Evolutionary conservation across 2,329 filamentous ascomycete genomes (phyloP), one percentile per base, ranked within the genome.

Genomic region (Paraconiothyrium sp.): DNA sequence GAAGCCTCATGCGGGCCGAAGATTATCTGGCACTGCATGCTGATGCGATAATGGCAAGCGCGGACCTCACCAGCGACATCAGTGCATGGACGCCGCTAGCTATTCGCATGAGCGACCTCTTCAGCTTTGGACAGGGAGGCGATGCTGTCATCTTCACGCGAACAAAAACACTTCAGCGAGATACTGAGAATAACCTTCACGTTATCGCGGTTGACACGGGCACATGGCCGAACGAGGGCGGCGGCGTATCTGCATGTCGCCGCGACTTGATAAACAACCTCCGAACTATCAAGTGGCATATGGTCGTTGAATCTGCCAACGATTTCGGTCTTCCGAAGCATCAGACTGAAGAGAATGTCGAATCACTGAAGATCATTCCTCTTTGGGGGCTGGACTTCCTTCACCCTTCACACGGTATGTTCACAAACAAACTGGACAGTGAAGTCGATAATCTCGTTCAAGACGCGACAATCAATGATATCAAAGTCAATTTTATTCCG

Each of bases 71-170:
- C 49, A 82, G 81, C 57, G 81, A 83, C 50, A 83, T 85, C 41
- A 84, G 82, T 59, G 81, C 82, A 27, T 85, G 84, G 84, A 84
- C 82, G 10, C 81, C 83, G 1, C 74, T 85, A 16, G 83, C 84
- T 2, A 79, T 84, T 58, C 84, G 84, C 49, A 80, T 84, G 55
- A 83, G 82, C 57, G 84, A 85, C 69, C 72, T 85, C 16, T 81
- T 83, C 68, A 84, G 80, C 61, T 85, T 85, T 57, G 83, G 84
- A 7, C 81, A 83, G 58, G 84, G 84, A n/a, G 84, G 84, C 24
- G 84, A 85, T 68, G 79, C 84, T 4, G 81, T 84, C 44, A 80
- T 84, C 56, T 83, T 84, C 63, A 85, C 83, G 0, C 73, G 82
- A 43, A 83, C 81, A 0, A 82, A 82, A 61, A 76, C 82, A 22